Percentiles rank a stretch among this genome's conserved stretches.
phyloP scores from a whole-genome alignment of 2,329 filamentous ascomycete species.

The Knufia petricola region DNA sequence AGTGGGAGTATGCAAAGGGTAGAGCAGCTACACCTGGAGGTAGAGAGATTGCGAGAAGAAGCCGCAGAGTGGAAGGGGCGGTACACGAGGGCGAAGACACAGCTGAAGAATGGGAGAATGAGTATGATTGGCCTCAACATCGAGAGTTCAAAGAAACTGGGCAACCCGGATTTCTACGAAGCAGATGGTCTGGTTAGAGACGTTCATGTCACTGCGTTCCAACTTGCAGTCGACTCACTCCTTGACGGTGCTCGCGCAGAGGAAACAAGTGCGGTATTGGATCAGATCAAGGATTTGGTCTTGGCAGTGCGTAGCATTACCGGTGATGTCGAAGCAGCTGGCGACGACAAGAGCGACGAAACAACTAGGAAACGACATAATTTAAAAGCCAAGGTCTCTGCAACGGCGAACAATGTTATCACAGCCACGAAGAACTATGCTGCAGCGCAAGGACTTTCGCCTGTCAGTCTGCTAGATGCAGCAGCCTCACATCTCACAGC shows the following conservation, averaged over 20 bases:
- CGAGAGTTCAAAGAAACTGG: conserved; percentile 42
- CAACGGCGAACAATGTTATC: conserved; percentile 89
- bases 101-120: conserved; percentile 69
- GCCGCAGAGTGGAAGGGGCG: conserved; percentile 83
- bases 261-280: conserved; percentile 65
- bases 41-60: conserved; percentile 69
- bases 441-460: conserved; percentile 70
- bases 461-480: conserved; percentile 86
- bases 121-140: conserved; percentile 64
- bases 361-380: conserved; percentile 53
- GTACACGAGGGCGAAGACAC: conserved; percentile 79
- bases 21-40: conserved; percentile 63
- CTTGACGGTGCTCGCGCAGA: conserved; percentile 65
- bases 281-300: conserved; percentile 79
- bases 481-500: conserved; percentile 83
- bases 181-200: conserved; percentile 76
- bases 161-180: conserved; percentile 62
- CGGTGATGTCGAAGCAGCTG: conserved; percentile 59
- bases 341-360: conserved; percentile 43
- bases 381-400: conserved; percentile 74
- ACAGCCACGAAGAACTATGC: conserved; percentile 91
- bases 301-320: conserved; percentile 74
- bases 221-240: conserved; percentile 86
- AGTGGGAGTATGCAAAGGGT: conserved; percentile 68
- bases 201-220: conserved; percentile 87